These are phyloP conservation scores for Polytrichum formosum DNA, from an alignment of 225 moss, liverwort and hornwort species.

Conservation along the genomic window DNA sequence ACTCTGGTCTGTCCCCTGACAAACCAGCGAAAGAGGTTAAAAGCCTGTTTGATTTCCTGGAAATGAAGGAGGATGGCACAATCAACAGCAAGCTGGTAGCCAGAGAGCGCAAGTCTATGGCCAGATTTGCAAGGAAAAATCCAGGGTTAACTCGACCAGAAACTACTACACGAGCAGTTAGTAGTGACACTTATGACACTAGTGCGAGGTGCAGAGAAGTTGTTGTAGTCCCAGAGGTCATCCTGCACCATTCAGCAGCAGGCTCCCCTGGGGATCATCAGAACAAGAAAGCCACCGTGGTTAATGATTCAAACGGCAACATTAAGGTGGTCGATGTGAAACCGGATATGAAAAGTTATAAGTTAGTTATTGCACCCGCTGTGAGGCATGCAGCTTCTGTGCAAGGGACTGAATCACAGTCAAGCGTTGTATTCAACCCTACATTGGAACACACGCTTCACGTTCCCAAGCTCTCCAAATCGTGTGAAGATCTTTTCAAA, in stretches of 20 bases:
- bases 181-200: constrained; percentile 15
- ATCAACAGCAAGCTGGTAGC: neutral
- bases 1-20: constrained; percentile 4
- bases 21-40: constrained; percentile 24
- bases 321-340: too few species aligned
- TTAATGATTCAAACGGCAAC: too few species aligned
- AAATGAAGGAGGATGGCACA: constrained; percentile 16
- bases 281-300: too few species aligned
- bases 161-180: constrained; percentile 3
- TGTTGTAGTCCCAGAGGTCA: constrained; percentile 14
- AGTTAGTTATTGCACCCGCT: constrained; percentile 22
- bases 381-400: constrained; percentile 16
- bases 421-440: constrained; percentile 15
- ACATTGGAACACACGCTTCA: constrained; percentile 12
- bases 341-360: constrained; percentile 7
- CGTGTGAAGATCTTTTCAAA: neutral
- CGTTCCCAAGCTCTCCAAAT: constrained; percentile 16
- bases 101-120: neutral
- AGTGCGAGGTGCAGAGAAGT: constrained; percentile 21
- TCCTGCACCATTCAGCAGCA: neutral
- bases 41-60: constrained; percentile 35
- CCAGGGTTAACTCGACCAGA: constrained; percentile 7
- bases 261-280: neutral
- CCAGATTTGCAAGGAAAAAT: neutral
- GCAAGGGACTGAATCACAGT: constrained; percentile 11